Conservation (phyloP, 2,329 filamentous ascomycete species). For the Aspergillus arachidicola region DNA sequence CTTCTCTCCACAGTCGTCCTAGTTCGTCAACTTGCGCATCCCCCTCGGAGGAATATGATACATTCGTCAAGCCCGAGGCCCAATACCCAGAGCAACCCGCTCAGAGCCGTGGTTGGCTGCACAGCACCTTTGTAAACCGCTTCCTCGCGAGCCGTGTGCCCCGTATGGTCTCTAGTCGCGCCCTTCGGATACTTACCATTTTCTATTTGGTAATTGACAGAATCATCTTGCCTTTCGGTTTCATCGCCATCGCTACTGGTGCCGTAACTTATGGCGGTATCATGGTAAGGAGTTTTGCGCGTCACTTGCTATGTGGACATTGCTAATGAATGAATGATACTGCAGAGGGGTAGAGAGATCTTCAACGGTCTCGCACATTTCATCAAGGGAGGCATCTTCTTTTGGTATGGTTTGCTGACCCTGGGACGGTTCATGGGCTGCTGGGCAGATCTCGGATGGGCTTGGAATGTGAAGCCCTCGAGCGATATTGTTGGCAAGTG, state of each 20-base stretch:
- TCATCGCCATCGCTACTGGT: slow-evolving; percentile 71
- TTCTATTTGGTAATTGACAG: slow-evolving; percentile 73
- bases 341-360: slow-evolving; percentile 66
- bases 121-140: slow-evolving; percentile 49
- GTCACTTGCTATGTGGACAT: not conserved
- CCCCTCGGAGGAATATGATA: slow-evolving; percentile 51
- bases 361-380: slow-evolving; percentile 91
- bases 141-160: slow-evolving; percentile 59
- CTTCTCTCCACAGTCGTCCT: slow-evolving; percentile 67
- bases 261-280: slow-evolving; percentile 78
- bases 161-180: slow-evolving; percentile 57
- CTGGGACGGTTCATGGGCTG: slow-evolving; percentile 87
- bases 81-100: slow-evolving; percentile 46
- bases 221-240: slow-evolving; percentile 75
- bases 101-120: slow-evolving; percentile 45
- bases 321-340: slow-evolving; percentile 14
- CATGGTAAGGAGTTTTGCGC: slow-evolving; percentile 65
- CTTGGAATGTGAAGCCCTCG: slow-evolving; percentile 82
- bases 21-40: slow-evolving; percentile 61
- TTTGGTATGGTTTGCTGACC: slow-evolving; percentile 87
- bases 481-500: slow-evolving; percentile 61
- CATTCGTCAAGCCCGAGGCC: slow-evolving; percentile 50
- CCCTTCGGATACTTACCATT: slow-evolving; percentile 61
- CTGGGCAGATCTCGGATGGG: slow-evolving; percentile 90
- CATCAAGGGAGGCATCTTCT: slow-evolving; percentile 92